Base-by-base conservation (phyloP, 1,139 yeast genomes). In the Diutina sp. region DNA sequence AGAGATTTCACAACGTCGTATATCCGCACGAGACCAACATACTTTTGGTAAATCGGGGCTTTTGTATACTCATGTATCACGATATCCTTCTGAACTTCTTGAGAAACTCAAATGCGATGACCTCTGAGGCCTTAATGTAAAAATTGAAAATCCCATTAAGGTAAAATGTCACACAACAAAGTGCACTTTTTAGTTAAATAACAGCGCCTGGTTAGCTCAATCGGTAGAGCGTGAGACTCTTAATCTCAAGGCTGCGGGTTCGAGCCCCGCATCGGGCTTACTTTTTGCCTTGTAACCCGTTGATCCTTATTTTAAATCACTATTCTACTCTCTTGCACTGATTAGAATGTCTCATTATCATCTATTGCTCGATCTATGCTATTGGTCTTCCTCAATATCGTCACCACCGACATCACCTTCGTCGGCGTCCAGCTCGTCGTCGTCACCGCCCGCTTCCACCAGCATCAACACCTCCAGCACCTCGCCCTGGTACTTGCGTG, bases 401-500 rank as follows among this genome's bases (percentile, higher is more conserved):
- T 18, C 50, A 11, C 50, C 50, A 25, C 50, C 50, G 14, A 46
- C 29, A 46, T 46, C 50, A 8, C 28, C 50, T 21, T 28, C 50
- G 21, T 46, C 50, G 14, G 28, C 50, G 30, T 46, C 50, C 16
- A 80, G 83, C 29, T 78, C 85, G 57, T 79, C 83, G 56, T 79
- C 82, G 59, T 81, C 79, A 11, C 73, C 80, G 56, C 78, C 84
- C 6, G 79, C 77, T 59, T 84, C 90, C 46, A 83, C 82, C 35
- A 82, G 77, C 67, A 85, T 72, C 55, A 87, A 77, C 56, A 78
- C 72, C 65, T 84, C 89, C 55, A 74, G 71, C 61, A 72, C 69
- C 41, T 71, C 72, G 60, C 76, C 77, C 65, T 67, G 69, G 67
- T 85, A 86, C 67, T 86, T 86, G 72, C 88, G 82, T 30, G 90